Evolutionary conservation across 2,329 filamentous ascomycete genomes (phyloP), one percentile per base, ranked within the genome.

Genomic region (Diaporthe nobilis): DNA sequence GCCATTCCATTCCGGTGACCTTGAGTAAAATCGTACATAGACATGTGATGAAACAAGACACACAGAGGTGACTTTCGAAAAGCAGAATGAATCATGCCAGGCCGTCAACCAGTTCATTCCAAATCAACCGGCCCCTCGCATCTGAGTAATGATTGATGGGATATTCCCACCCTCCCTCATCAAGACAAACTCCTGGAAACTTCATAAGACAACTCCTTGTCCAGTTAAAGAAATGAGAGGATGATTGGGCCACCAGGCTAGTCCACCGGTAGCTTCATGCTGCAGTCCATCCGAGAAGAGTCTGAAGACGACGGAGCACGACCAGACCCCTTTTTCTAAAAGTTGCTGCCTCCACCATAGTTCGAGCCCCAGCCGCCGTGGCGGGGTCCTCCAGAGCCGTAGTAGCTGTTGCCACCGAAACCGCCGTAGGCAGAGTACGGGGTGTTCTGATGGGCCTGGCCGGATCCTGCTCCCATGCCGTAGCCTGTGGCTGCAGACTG

Each of bases 331-430:
- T 61, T 63, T 67, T 42, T 57, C 68, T 75, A 73, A 39, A 71
- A 71, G 63, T 75, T 73, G 70, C 51, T 67, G 72, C 55, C 71
- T 68, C 76, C 76, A 53, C 76, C 74, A 86, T 91, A 91, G 87
- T 91, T 91, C 79, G 86, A 87, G 79, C 90, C 90, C 90, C 90
- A 91, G 80, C 90, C 89, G n/a, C 76, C 73, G 47, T 75, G 75
- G 78, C 88, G 87, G 77, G 87, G 87, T 80, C 86, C 86, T 78
- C 87, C 84, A 74, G 80, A 80, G 81, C 89, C 89, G 83, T 88
- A 88, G 55, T 71, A 75, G 78, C 83, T 86, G 77, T 85, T 85
- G 77, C 84, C 84, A 77, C 86, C 85, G 71, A 88, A 89, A 68
- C 85, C 86, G 71, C 86, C 87, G 77, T 91, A 91, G 34, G 86